Conservation (phyloP, 768 basidiomycete species). For the Tulasnella sp. region DNA sequence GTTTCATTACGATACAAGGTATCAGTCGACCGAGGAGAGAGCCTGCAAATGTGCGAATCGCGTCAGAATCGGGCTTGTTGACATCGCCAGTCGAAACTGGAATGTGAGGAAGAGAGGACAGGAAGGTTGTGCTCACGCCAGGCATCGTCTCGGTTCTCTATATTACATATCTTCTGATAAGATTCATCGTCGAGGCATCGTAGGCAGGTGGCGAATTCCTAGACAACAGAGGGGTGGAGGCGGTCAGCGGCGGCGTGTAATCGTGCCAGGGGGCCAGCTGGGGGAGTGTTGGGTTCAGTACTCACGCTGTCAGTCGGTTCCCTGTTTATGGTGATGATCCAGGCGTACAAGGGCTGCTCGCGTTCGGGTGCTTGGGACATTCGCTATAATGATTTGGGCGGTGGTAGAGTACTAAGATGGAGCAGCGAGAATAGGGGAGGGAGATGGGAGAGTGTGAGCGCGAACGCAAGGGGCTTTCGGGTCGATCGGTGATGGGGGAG, state of each 20-base stretch:
- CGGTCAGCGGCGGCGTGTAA: neutral
- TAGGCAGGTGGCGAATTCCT: slow-evolving; percentile 28
- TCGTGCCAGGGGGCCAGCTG: neutral
- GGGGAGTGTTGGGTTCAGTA: neutral
- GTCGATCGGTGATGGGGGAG: neutral
- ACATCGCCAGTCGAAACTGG: neutral
- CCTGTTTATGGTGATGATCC: slow-evolving; percentile 29
- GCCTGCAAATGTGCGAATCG: slow-evolving; percentile 13
- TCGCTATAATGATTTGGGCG: neutral
- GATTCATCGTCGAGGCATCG: slow-evolving; percentile 28
- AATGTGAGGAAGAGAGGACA: neutral
- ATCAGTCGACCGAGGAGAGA: slow-evolving; percentile 27
- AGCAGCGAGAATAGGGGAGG: neutral
- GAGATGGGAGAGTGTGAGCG: slow-evolving; percentile 4
- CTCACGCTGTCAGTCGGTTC: slow-evolving; percentile 25
- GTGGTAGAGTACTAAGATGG: neutral
- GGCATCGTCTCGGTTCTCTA: slow-evolving; percentile 24
- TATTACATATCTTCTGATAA: slow-evolving; percentile 19
- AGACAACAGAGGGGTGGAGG: neutral
- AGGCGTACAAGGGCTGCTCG: slow-evolving; percentile 28
- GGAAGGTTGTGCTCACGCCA: slow-evolving; percentile 25
- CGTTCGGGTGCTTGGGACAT: slow-evolving; percentile 24
- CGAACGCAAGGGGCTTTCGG: neutral
- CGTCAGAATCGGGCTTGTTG: slow-evolving; percentile 14
- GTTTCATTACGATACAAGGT: slow-evolving; percentile 29